phyloP scores from a whole-genome alignment of 805 yeast species.

The Blastobotrys attinorum region DNA sequence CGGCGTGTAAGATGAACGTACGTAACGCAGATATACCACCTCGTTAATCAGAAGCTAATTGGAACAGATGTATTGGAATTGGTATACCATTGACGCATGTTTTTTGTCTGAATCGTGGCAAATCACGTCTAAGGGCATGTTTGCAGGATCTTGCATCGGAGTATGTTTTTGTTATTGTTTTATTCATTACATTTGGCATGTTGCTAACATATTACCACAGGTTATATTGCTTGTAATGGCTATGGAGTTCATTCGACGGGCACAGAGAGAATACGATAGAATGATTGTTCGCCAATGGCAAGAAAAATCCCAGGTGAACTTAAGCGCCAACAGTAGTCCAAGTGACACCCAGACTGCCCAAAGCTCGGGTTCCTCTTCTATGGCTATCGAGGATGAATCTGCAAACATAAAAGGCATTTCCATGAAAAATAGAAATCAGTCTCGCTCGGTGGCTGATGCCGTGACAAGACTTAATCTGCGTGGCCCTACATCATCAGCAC shows the following conservation, averaged over 20 bases:
- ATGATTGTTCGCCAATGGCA: constrained; percentile 20
- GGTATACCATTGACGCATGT: constrained; percentile 62
- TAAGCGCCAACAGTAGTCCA: no score
- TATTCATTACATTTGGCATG: no score
- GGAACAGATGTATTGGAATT: constrained; percentile 64
- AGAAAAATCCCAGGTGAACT: no score
- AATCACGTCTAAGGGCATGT: constrained; percentile 46
- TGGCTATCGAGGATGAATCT: not conserved
- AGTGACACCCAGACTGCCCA: constrained; percentile 2
- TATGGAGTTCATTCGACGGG: constrained; percentile 49
- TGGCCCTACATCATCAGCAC: not conserved
- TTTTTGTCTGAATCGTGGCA: constrained; percentile 61
- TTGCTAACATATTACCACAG: no score
- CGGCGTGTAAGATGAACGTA: constrained; percentile 30
- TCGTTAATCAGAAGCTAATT: no score
- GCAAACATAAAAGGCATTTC: not conserved
- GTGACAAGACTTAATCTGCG: not conserved
- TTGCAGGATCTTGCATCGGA: constrained; percentile 73
- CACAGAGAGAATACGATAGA: constrained; percentile 39
- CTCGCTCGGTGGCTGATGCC: not conserved
- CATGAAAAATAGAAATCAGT: not conserved
- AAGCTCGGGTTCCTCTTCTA: not conserved
- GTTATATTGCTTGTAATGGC: constrained; percentile 40
- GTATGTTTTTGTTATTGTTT: no score
- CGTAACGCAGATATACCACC: no score